A percentile compares a stretch with the other conserved stretches of the same genome.
These are phyloP conservation scores for Diaporthe sp. DNA, from an alignment of 2,329 filamentous ascomycete species.

Conservation along the genomic window DNA sequence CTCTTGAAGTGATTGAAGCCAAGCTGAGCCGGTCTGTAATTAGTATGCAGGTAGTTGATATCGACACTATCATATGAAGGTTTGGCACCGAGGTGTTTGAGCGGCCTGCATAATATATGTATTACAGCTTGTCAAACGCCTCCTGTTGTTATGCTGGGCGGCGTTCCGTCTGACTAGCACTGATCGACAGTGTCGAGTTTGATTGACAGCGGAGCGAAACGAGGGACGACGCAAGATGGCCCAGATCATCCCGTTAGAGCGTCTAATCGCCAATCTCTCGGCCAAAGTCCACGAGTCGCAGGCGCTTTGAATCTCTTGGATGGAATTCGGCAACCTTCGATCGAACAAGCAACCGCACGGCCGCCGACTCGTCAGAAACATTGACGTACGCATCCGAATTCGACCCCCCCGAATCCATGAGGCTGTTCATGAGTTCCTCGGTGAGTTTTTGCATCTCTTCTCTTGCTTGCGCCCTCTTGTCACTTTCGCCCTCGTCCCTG, in stretches of 20 bases:
- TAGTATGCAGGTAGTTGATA: slow-evolving; percentile 4
- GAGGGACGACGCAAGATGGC: slow-evolving; percentile 11
- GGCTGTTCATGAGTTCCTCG: slow-evolving; percentile 72
- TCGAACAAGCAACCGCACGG: slow-evolving; percentile 73
- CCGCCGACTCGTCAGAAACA: slow-evolving; percentile 72
- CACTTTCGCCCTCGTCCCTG: slow-evolving; percentile 51
- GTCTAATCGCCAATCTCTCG: slow-evolving; percentile 70
- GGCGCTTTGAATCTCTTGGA: slow-evolving; percentile 71
- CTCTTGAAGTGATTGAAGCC: neutral
- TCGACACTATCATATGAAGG: neutral
- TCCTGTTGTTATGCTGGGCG: slow-evolving; percentile 30
- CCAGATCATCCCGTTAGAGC: slow-evolving; percentile 24
- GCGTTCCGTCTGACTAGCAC: slow-evolving; percentile 23
- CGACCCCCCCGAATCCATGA: slow-evolving; percentile 68
- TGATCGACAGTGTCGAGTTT: slow-evolving; percentile 36
- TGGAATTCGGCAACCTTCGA: slow-evolving; percentile 78
- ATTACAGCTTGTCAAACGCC: slow-evolving; percentile 28
- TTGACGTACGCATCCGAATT: slow-evolving; percentile 70
- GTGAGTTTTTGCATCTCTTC: slow-evolving; percentile 72
- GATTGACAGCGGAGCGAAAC: slow-evolving; percentile 35
- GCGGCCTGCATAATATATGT: slow-evolving; percentile 23
- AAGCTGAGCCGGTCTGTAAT: slow-evolving; percentile 3
- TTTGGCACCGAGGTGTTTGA: slow-evolving; percentile 14
- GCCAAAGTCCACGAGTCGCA: slow-evolving; percentile 75
- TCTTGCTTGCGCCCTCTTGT: slow-evolving; percentile 66